phyloP scores from a whole-genome alignment of 2,329 filamentous ascomycete genomes.

The Pyrenochaeta sp. region DNA sequence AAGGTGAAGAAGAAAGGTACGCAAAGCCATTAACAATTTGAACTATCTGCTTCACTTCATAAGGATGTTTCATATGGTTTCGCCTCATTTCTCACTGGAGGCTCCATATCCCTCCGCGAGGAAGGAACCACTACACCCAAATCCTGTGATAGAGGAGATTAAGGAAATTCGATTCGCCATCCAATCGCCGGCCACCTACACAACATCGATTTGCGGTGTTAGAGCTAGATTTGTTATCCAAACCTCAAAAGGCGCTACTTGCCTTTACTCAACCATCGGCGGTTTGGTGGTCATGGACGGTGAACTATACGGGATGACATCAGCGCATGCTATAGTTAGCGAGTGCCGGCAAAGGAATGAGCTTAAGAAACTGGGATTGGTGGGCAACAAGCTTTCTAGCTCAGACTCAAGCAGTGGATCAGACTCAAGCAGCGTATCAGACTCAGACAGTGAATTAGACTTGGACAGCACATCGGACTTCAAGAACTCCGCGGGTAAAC shows the following conservation, averaged over 20 bases:
- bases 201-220: background rate
- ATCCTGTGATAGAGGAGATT: background rate
- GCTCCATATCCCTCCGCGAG: constrained; percentile 6
- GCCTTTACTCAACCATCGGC: constrained; percentile 2
- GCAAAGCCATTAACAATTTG: constrained; percentile 1
- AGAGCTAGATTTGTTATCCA: background rate
- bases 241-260: background rate
- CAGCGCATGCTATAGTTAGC: constrained; percentile 10
- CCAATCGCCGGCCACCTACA: background rate
- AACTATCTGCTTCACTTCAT: constrained; percentile 8
- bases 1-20: constrained; percentile 10
- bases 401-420: too few relatives aligned
- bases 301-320: constrained; percentile 6
- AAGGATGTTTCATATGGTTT: background rate
- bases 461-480: too few relatives aligned
- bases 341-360: background rate
- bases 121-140: background rate
- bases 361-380: too few relatives aligned
- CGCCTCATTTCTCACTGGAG: constrained; percentile 3
- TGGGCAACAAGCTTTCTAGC: too few relatives aligned
- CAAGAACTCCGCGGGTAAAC: too few relatives aligned
- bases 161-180: background rate
- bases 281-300: constrained; percentile 7
- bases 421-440: too few relatives aligned
- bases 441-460: background rate